Evolutionary conservation across 805 yeast species (phyloP).

Genomic region (Suhomyces pyralidae): DNA sequence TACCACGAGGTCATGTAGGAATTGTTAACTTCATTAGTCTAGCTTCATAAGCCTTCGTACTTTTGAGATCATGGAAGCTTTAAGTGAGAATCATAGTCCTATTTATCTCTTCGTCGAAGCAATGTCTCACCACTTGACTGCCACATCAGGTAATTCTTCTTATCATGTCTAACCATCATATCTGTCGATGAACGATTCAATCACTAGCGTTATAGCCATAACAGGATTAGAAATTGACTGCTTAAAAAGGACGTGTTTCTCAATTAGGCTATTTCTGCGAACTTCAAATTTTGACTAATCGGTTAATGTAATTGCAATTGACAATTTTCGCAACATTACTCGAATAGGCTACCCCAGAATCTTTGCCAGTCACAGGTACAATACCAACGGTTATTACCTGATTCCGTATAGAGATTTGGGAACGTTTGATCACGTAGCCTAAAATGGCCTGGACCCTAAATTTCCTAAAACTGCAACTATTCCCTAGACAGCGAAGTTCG

Average conservation of each 20-base stretch:
- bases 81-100: neutral
- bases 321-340: neutral
- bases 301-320: neutral
- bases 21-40: neutral
- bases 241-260: neutral
- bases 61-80: neutral
- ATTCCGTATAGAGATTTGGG: neutral
- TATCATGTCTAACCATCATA: neutral
- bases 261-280: neutral
- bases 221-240: neutral
- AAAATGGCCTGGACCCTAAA: neutral
- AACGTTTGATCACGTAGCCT: neutral
- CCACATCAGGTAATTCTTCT: neutral
- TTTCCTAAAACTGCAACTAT: neutral
- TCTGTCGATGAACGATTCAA: neutral
- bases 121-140: neutral
- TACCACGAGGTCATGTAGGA: neutral
- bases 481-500: neutral
- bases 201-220: neutral
- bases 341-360: neutral
- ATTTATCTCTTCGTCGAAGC: neutral
- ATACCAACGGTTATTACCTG: neutral
- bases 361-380: neutral
- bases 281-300: neutral
- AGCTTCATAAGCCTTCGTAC: neutral